A percentile compares a stretch with the other conserved stretches of the same genome.
Conservation (phyloP, 1,139 yeast genomes). For the Debaryomyces udenii region DNA sequence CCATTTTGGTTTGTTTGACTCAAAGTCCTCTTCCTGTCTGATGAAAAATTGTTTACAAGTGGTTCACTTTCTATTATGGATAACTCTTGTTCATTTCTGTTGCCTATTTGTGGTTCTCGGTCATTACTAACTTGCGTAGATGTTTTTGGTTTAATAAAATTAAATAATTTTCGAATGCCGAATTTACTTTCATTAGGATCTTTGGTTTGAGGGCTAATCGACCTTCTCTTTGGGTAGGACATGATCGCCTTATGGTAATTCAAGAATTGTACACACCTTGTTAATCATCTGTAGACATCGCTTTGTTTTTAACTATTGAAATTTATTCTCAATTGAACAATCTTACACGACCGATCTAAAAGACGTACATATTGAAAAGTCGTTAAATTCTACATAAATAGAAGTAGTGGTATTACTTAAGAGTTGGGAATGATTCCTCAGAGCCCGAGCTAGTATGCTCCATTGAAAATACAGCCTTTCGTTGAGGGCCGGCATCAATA, state of each 20-base stretch:
- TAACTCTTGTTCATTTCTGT: conserved; percentile 4
- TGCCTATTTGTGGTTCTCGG: conserved; percentile 1
- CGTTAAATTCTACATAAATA: no score
- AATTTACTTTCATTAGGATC: conserved; percentile 5
- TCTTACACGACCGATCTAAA: conserved; percentile 10
- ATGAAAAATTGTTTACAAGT: conserved; percentile 23
- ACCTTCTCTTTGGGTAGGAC: conserved; percentile 11
- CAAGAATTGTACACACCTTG: neutral
- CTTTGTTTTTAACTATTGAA: conserved; percentile 7
- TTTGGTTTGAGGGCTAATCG: conserved; percentile 12
- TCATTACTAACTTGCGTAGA: conserved; percentile 1
- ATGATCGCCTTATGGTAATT: conserved; percentile 7
- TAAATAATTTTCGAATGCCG: conserved; percentile 5
- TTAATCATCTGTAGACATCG: neutral
- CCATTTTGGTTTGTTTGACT: conserved; percentile 29
- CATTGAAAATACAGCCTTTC: conserved; percentile 13
- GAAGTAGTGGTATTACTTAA: no score
- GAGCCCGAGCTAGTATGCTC: conserved; percentile 8
- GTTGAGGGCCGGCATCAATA: conserved; percentile 3
- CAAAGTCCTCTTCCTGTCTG: conserved; percentile 34
- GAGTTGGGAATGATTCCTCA: conserved; percentile 1
- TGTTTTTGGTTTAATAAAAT: conserved; percentile 9
- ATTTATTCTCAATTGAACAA: conserved; percentile 1
- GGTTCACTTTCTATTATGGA: conserved; percentile 9
- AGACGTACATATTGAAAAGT: neutral